phyloP scores from a whole-genome alignment of 129 eudicot genomes.

The Ambrosia artemisiifolia region DNA sequence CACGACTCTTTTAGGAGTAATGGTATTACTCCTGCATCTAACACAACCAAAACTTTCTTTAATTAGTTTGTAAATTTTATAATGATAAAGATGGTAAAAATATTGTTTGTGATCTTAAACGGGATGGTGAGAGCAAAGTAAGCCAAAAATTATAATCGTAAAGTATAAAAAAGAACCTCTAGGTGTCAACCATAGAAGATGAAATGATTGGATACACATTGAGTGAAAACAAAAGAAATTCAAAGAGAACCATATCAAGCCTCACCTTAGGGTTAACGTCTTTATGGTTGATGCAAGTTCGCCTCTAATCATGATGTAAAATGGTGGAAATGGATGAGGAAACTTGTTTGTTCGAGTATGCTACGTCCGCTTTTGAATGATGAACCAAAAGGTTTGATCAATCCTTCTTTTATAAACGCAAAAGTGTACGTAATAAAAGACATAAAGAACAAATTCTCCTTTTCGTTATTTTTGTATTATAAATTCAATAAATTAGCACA shows the following conservation, averaged over 20 bases:
- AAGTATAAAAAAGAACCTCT: background rate
- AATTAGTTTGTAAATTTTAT: background rate
- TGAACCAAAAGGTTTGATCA: background rate
- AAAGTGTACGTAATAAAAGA: background rate
- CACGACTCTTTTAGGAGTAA: slow-evolving; percentile 12
- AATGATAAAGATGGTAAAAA: background rate
- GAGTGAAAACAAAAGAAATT: background rate
- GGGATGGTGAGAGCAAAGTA: background rate
- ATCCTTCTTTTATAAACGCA: slow-evolving; percentile 9
- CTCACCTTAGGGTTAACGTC: slow-evolving; percentile 2
- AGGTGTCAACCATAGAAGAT: background rate
- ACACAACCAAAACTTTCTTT: background rate
- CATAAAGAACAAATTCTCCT: slow-evolving; percentile 18
- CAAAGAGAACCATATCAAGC: background rate
- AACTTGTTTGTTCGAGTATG: slow-evolving; percentile 12
- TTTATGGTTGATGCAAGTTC: slow-evolving; percentile 21
- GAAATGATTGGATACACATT: background rate
- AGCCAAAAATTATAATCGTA: background rate
- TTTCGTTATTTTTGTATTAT: background rate
- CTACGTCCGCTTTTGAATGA: background rate
- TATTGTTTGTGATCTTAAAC: background rate
- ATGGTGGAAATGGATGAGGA: background rate
- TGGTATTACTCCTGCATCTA: slow-evolving; percentile 17
- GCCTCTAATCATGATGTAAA: slow-evolving; percentile 18
- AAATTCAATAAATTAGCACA: slow-evolving; percentile 18